Percentiles rank a stretch among this genome's conserved stretches.
Evolutionary conservation across 805 yeast species (phyloP).

Genomic region (Danielozyma ontarioensis): DNA sequence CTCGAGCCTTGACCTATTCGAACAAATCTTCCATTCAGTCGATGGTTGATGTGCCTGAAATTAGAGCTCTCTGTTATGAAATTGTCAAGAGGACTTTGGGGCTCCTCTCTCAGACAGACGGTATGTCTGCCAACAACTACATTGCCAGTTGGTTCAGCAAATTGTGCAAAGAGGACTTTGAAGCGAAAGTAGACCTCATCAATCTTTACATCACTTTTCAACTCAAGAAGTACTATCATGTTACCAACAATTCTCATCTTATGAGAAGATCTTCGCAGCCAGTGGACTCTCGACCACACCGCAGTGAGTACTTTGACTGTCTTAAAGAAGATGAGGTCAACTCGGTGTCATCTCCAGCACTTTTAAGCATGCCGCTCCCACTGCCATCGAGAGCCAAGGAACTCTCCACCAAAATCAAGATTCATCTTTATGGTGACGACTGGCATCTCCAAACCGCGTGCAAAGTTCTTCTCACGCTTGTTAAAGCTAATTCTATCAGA

Average conservation of each 20-base stretch:
- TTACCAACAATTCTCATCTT: constrained; percentile 20
- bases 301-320: constrained; percentile 7
- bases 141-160: constrained; percentile 55
- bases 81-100: constrained; percentile 68
- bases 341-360: background rate
- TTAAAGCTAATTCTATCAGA: constrained; percentile 45
- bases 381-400: constrained; percentile 5
- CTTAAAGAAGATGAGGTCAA: constrained; percentile 10
- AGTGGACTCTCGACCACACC: no score
- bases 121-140: constrained; percentile 30
- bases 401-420: constrained; percentile 32
- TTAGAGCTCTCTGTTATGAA: constrained; percentile 58
- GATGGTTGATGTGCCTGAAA: constrained; percentile 44
- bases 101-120: constrained; percentile 48
- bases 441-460: constrained; percentile 79
- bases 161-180: constrained; percentile 38
- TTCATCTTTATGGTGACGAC: constrained; percentile 66
- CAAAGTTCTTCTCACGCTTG: constrained; percentile 49
- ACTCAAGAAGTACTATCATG: constrained; percentile 48
- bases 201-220: constrained; percentile 79
- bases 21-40: constrained; percentile 10
- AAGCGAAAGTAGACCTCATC: constrained; percentile 54
- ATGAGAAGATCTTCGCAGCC: constrained; percentile 11
- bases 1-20: constrained; percentile 39
- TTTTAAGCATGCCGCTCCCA: no score